Evolutionary conservation across 1,284 basidiomycete genomes (phyloP), one percentile per base, ranked within the genome.

Genomic region (Gomphus bonarii): DNA sequence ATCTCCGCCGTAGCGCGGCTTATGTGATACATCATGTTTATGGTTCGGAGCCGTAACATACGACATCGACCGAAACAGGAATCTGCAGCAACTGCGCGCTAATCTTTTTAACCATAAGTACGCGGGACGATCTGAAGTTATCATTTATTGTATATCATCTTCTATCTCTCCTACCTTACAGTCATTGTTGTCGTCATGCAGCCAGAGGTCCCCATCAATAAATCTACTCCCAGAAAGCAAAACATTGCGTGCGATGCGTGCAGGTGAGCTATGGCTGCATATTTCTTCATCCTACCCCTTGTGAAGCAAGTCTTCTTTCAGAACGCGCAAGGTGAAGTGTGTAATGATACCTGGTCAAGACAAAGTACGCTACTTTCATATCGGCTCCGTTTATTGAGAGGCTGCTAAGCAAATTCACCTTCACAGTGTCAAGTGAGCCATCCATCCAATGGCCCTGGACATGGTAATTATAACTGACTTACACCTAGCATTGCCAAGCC

Each of bases 201-300:
- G 72, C 82, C 86, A 65, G 85, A 88, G 64, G 77, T 85, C 42
- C 81, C 84, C 54, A 86, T 85, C 72, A 79, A 81, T 0, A 75
- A 86, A 0, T 84, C 86, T 1, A 84, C 85, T 18, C 84, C 88
- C 2, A 74, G 87, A 58, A 91, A 91, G 67, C 90, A 94, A 72
- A 94, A 94, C 67, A 89, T 90, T 22, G 90, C 91, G 25, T 94
- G 91, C 68, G 91, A 94, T 73, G 86, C 87, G 54, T 93, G 90
- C 78, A 82, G 85, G 84, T 84, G 12, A 53, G 71, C 63, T 60
- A 51, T 6, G 16, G 44, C 43, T 28, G 43, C 52, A 42, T 55
- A 55, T 61, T 55, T 48, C 47, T 38, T 54, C 18, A 40, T 42
- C n/a, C 16, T 22, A 35, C n/a, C 30, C 6, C 18, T 35, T 8